A percentile compares a stretch with the other conserved stretches of the same genome.
Conservation (phyloP, 371 early-diverging fungal genomes). For the Lichtheimia corymbifera region DNA sequence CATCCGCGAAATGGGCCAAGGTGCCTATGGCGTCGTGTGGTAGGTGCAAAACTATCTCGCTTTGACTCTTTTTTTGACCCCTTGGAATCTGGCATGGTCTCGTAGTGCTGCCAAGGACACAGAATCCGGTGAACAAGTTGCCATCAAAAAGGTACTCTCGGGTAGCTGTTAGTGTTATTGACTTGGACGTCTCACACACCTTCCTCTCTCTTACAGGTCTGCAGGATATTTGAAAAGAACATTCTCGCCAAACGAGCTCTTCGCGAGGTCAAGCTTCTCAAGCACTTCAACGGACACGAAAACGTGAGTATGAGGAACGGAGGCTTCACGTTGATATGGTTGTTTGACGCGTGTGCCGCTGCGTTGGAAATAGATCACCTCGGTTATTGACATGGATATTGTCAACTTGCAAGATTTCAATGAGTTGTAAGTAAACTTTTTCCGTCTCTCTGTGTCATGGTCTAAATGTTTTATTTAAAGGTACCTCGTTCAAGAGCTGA, state of each 20-base stretch:
- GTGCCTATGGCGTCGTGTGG: slow-evolving; percentile 76
- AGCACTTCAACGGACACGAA: slow-evolving; percentile 89
- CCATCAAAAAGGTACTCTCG: slow-evolving; percentile 84
- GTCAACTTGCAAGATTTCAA: slow-evolving; percentile 67
- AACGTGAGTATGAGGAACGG: slow-evolving; percentile 58
- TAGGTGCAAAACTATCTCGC: slow-evolving; percentile 6
- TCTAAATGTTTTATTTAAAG: slow-evolving; percentile 25
- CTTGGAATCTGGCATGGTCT: not conserved
- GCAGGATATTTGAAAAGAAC: slow-evolving; percentile 73
- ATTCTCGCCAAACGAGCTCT: slow-evolving; percentile 86
- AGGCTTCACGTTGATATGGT: too few relatives aligned
- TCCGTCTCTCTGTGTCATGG: not conserved
- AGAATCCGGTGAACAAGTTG: slow-evolving; percentile 82
- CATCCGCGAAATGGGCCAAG: slow-evolving; percentile 88
- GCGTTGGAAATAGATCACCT: slow-evolving; percentile 68
- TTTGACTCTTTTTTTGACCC: slow-evolving; percentile 1
- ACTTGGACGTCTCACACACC: not conserved
- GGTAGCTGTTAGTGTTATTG: too few relatives aligned
- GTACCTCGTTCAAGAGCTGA: slow-evolving; percentile 89
- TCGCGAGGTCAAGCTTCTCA: slow-evolving; percentile 87
- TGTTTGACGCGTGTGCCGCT: too few relatives aligned
- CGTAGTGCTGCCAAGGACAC: slow-evolving; percentile 78
- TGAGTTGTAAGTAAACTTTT: slow-evolving; percentile 68
- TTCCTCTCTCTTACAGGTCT: slow-evolving; percentile 26
- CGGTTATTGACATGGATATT: slow-evolving; percentile 65